Conservation (phyloP, 1,284 basidiomycete species). For the Bjerkandera adusta region DNA sequence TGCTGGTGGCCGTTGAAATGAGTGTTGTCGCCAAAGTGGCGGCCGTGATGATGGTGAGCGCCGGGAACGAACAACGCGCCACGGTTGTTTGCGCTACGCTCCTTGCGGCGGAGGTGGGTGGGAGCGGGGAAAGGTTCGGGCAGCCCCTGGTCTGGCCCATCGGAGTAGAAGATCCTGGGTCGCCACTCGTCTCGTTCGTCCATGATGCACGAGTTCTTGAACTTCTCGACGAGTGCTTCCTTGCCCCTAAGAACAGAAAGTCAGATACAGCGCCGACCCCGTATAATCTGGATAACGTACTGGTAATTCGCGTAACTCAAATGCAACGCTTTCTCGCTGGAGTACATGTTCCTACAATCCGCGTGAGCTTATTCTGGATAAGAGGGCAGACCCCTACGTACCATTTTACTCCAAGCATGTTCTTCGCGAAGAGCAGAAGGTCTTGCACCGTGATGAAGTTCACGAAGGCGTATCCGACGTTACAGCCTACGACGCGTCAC, state of each 20-base stretch:
- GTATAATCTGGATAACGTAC: constrained; percentile 38
- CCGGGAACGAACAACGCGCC: constrained; percentile 56
- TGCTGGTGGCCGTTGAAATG: too few relatives aligned
- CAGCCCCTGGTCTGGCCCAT: constrained; percentile 68
- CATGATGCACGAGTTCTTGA: constrained; percentile 85
- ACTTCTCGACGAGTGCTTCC: constrained; percentile 82
- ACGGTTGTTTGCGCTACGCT: constrained; percentile 72
- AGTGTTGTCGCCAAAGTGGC: too few relatives aligned
- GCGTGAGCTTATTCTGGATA: constrained; percentile 9
- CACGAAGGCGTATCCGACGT: constrained; percentile 86
- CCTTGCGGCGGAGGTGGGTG: constrained; percentile 73
- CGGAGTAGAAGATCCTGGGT: constrained; percentile 82
- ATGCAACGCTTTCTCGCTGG: constrained; percentile 82
- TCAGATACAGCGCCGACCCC: constrained; percentile 7
- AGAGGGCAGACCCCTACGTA: constrained; percentile 24
- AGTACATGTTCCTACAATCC: constrained; percentile 74
- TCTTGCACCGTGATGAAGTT: constrained; percentile 82
- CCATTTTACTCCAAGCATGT: constrained; percentile 78
- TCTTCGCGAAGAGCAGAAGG: constrained; percentile 70
- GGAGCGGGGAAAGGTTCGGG: constrained; percentile 80
- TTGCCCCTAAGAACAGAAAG: constrained; percentile 58
- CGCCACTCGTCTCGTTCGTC: constrained; percentile 78
- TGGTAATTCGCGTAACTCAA: constrained; percentile 89
- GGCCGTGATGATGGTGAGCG: neutral
- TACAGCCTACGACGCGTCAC: constrained; percentile 54